Evolutionary conservation across 2,329 filamentous ascomycete genomes (phyloP).

Genomic region (Phaeoacremonium minimum): DNA sequence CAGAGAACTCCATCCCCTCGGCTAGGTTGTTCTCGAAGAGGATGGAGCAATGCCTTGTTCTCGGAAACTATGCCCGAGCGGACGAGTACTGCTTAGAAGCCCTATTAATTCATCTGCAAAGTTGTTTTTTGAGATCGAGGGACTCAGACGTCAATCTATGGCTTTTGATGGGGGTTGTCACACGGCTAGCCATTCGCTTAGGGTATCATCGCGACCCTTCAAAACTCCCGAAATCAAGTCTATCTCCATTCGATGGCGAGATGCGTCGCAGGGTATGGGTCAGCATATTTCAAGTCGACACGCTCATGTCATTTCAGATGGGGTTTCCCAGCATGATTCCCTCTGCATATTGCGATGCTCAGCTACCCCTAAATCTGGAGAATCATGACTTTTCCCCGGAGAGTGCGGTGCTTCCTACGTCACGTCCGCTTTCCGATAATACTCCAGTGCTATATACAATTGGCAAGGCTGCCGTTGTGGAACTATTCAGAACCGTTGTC

Average conservation of each 20-base stretch:
- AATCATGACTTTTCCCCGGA: conserved; percentile 28
- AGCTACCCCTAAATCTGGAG: conserved; percentile 30
- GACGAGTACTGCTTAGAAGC: conserved; percentile 21
- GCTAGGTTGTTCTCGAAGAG: conserved; percentile 9
- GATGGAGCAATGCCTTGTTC: conserved; percentile 16
- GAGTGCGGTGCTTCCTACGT: conserved; percentile 25
- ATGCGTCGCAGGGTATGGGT: conserved; percentile 35
- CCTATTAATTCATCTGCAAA: conserved; percentile 26
- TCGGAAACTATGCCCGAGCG: conserved; percentile 24
- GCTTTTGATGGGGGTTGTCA: conserved; percentile 32
- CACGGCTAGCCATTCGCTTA: conserved; percentile 32
- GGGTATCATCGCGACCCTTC: conserved; percentile 36
- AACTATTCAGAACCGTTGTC: conserved; percentile 17
- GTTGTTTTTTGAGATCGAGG: conserved; percentile 15
- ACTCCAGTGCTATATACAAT: conserved; percentile 19
- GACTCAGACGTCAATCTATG: conserved; percentile 27
- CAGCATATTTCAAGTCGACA: conserved; percentile 34
- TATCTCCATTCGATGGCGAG: conserved; percentile 31
- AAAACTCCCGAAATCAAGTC: conserved; percentile 19
- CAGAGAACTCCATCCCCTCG: conserved; percentile 8
- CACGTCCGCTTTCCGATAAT: conserved; percentile 9
- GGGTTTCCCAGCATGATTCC: conserved; percentile 43
- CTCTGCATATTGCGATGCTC: conserved; percentile 26
- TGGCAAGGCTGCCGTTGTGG: conserved; percentile 20
- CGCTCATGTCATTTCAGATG: conserved; percentile 39